Evolutionary conservation across 371 early-diverging fungal species (phyloP).

Genomic region (Mucor circinelloides): DNA sequence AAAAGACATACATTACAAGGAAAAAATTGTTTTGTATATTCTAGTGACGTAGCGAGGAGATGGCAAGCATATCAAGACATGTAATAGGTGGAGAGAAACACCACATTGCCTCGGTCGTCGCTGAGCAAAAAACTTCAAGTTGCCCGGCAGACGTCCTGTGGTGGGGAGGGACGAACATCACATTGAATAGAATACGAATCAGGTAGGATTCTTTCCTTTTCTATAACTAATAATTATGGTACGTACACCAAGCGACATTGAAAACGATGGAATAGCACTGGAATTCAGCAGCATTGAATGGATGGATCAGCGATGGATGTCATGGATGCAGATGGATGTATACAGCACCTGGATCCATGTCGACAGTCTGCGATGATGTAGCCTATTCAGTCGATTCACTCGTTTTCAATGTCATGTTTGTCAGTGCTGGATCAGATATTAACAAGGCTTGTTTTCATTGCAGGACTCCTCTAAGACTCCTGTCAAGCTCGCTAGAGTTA

Average conservation of each 20-base stretch:
- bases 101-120: not conserved
- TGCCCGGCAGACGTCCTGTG: not conserved
- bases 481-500: conserved; percentile 93
- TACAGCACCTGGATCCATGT: not conserved
- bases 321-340: not conserved
- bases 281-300: not conserved
- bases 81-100: not conserved
- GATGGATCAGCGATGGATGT: not conserved
- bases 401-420: not conserved
- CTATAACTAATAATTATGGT: conserved; percentile 16
- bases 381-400: not conserved
- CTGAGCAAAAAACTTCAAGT: not conserved
- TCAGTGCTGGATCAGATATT: too few species aligned
- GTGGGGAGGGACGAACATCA: not conserved
- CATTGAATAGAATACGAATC: not conserved
- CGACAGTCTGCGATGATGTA: too few species aligned
- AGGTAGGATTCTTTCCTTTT: conserved; percentile 9
- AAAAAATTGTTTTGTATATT: conserved; percentile 1
- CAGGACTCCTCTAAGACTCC: conserved; percentile 57
- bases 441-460: not conserved
- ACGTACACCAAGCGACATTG: not conserved
- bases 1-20: not conserved
- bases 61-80: not conserved
- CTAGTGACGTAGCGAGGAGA: not conserved
- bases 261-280: not conserved